Conservation (phyloP, 768 basidiomycete genomes). For the Pisolithus sp. region DNA sequence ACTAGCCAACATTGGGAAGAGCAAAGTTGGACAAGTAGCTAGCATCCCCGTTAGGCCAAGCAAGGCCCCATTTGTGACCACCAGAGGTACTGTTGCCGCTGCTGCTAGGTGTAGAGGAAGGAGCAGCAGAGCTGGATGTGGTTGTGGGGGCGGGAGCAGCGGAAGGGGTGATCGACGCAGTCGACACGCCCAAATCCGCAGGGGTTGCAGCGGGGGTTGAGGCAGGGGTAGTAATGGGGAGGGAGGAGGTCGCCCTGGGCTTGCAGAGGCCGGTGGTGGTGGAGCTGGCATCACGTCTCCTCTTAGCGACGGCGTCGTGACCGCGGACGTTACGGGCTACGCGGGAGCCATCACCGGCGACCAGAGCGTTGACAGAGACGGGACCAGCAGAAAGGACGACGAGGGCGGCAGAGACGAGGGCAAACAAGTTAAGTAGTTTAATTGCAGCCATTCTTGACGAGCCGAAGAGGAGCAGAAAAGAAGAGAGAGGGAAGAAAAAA, state of each 20-base stretch:
- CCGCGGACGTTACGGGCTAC: slow-evolving; percentile 40
- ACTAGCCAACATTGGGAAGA: slow-evolving; percentile 36
- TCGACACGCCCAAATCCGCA: slow-evolving; percentile 7
- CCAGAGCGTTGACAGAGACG: slow-evolving; percentile 47
- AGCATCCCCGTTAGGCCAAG: slow-evolving; percentile 52
- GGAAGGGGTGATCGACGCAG: neutral
- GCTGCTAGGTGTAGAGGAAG: slow-evolving; percentile 10
- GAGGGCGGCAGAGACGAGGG: slow-evolving; percentile 53
- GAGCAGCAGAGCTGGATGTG: slow-evolving; percentile 13
- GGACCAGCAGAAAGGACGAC: slow-evolving; percentile 45
- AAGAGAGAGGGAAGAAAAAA: too few relatives aligned
- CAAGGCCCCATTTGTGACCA: slow-evolving; percentile 51
- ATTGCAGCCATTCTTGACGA: slow-evolving; percentile 36
- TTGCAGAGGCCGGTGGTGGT: slow-evolving; percentile 49
- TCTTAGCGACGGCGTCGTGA: slow-evolving; percentile 44
- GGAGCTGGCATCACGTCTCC: slow-evolving; percentile 32
- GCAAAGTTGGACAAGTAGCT: slow-evolving; percentile 44
- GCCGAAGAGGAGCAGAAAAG: neutral
- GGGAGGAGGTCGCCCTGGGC: slow-evolving; percentile 35
- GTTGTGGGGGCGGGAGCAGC: slow-evolving; percentile 13
- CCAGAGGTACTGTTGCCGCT: neutral
- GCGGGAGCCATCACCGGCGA: slow-evolving; percentile 28
- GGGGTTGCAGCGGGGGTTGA: slow-evolving; percentile 1
- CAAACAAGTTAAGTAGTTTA: slow-evolving; percentile 53
- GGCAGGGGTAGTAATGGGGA: slow-evolving; percentile 13